Base-by-base conservation (phyloP, 2,329 filamentous ascomycete genomes). In the Dissoconium aciculare region DNA sequence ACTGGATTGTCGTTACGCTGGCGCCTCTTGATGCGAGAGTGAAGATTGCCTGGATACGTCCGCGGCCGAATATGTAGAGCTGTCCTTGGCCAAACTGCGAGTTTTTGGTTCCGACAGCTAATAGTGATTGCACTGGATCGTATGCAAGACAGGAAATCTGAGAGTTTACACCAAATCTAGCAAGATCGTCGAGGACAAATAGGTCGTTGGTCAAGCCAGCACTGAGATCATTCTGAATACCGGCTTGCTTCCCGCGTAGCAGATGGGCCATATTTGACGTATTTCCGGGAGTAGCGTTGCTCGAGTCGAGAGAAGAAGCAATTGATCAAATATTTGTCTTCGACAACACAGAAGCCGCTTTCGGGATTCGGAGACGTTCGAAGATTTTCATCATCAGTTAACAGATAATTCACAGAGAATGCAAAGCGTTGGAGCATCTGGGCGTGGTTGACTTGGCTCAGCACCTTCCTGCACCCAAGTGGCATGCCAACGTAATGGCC, bases 211-310 rank as follows among this genome's bases (percentile, higher is more conserved):
- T 66, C 40, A 95, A 73, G 43, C 77, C 79, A 11, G 75, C 74
- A 31, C 85, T 93, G 43, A 98, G 69, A 60, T 95, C 89, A 58
- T 78, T 81, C 53, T 84, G 78, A 46, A 98, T 78, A 49, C 89
- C 89, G 34, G 83, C 73, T 66, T 95, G 89, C 66, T 92, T 94
- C 46, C 81, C 79, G 53, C 89, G 70, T 40, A 98, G 63, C 53
- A 95, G 87, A 47, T 79, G 73, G 33, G 85, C 74, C 85, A 94
- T 94, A 34, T 45, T 45, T 14, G 16, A n/a, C 19, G n/a, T n/a
- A n/a, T n/a, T n/a, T n/a, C n/a, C n/a, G n/a, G n/a, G n/a, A n/a
- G n/a, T n/a, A n/a, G n/a, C n/a, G n/a, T n/a, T n/a, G n/a, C n/a
- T n/a, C n/a, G n/a, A n/a, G n/a, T n/a, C n/a, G n/a, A n/a, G n/a